phyloP scores from a whole-genome alignment of 176 grass and related monocot species.

The Thalia dealbata region DNA sequence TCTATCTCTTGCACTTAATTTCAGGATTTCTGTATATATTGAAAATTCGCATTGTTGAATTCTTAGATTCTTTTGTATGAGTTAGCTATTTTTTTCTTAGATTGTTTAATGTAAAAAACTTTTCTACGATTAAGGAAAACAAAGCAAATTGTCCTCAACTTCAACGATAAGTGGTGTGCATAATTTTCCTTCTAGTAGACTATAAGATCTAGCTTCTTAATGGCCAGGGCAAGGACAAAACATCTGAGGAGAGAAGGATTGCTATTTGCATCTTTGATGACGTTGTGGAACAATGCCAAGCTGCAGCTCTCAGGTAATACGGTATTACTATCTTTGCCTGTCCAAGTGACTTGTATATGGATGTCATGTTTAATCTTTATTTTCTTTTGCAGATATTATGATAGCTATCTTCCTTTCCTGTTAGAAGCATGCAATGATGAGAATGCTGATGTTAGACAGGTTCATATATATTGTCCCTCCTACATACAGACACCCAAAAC shows the following conservation, averaged over 20 bases:
- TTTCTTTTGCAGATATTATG: constrained; percentile 56
- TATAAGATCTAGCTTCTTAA: constrained; percentile 2
- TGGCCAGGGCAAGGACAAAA: constrained; percentile 93
- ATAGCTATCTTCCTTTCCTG: constrained; percentile 88
- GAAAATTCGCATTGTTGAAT: too few species aligned
- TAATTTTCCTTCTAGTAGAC: not conserved
- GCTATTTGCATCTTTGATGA: constrained; percentile 99
- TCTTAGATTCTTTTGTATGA: too few species aligned
- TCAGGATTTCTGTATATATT: too few species aligned
- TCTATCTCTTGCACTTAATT: too few species aligned
- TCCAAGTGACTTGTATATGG: not conserved
- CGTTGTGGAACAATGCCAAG: constrained; percentile 85
- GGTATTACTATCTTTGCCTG: not conserved
- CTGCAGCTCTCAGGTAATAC: constrained; percentile 61
- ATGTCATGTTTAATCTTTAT: constrained; percentile 10
- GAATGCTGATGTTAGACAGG: constrained; percentile 89
- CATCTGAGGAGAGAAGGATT: constrained; percentile 91
- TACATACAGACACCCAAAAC: not conserved
- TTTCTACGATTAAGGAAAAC: too few species aligned
- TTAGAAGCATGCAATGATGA: constrained; percentile 94
- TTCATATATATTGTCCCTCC: constrained; percentile 10
- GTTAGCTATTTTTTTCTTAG: too few species aligned
- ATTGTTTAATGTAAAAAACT: too few species aligned
- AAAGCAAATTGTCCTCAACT: too few species aligned
- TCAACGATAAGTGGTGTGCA: not conserved